Evolutionary conservation across 495 filamentous ascomycete genomes (phyloP), one percentile per base, ranked within the genome.

Genomic region (Tuber umbilicatum): DNA sequence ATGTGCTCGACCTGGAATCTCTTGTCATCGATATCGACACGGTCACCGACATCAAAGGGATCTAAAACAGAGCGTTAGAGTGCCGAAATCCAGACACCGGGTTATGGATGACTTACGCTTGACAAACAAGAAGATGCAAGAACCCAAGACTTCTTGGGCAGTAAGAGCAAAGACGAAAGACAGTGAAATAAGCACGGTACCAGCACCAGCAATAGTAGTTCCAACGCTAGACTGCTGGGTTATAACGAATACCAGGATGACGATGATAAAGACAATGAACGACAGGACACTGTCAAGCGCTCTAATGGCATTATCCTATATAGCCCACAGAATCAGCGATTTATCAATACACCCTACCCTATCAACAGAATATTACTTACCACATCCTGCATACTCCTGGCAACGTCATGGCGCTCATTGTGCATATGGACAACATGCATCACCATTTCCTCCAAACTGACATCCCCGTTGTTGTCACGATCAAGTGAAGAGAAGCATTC

Each of bases 111-210:
- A 88, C 23, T 86, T 94, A 80, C 97, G 95, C 84, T 99, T 99
- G 87, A 97, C 92, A 81, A 99, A 98, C 9, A 99, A 86, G 86
- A 99, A 99, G 83, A 99, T 96, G 85, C 94, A 97, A 27, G 93
- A 96, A 69, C 94, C 94, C 19, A 98, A 87, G 72, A 99, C 90
- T 84, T 99, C 95, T 84, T 98, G 94, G 0, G 91, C 90, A 5
- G 94, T 98, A 75, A 89, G 89, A 27, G 93, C 89, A 82, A 99
- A 98, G 74, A 97, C 90, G 84, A 98, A 99, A 70, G 94, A 97
- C 69, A 97, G 84, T 6, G 94, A 97, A 10, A 99, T 89, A 69
- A 99, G 86, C 2, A 94, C 90, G n/a, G 94, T 97, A 72, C 94
- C 95, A 72, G 93, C 92, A n/a, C 95, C 96, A 2, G 94, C 91